Evolutionary conservation across 2,329 filamentous ascomycete genomes (phyloP), one percentile per base, ranked within the genome.

Genomic region (Colletotrichum higginsianum): DNA sequence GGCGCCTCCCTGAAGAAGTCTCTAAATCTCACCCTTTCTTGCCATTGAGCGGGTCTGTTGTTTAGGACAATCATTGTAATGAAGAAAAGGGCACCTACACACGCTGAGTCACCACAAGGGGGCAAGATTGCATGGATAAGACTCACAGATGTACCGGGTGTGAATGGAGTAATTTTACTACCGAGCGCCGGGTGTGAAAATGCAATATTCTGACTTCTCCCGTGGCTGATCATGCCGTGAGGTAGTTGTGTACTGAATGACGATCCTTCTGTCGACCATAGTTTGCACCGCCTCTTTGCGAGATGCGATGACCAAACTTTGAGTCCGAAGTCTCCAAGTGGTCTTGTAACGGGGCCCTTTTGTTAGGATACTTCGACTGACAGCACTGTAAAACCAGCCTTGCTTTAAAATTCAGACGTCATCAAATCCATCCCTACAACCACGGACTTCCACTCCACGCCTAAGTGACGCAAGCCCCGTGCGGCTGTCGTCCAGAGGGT

Each of bases 1-100:
- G 83, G 82, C 47, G 74, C 78, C 8, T 56, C 69, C 16, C 30
- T 72, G 52, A 72, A 72, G 65, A 63, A 68, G 65, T 69, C 53
- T 16, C 71, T 84, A 35, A 73, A 73, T 47, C 66, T 81, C 47
- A 75, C 57, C 18, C 11, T 73, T 13, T 16, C 65, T 15, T 71
- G 68, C 13, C 44, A 35, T 16, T 56, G 23, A 35, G 26, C 47
- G 52, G 23, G 46, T 21, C 49, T 30, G 1, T n/a, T 16, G 30
- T 61, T 23, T 18, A 18, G 2, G 2, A 16, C 16, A 13, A 16
- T 21, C 13, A 16, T 55, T 42, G 21, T 2, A 42, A 26, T 18
- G 30, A 26, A 50, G 30, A 40, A 23, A 13, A 5, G 58, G 13
- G 58, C 58, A 18, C 49, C 12, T 7, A 30, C 21, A 60, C 9